Percentiles rank a stretch among this genome's conserved stretches.
phyloP scores from a whole-genome alignment of 2,329 filamentous ascomycete genomes.

The Fusarium lyarnte region DNA sequence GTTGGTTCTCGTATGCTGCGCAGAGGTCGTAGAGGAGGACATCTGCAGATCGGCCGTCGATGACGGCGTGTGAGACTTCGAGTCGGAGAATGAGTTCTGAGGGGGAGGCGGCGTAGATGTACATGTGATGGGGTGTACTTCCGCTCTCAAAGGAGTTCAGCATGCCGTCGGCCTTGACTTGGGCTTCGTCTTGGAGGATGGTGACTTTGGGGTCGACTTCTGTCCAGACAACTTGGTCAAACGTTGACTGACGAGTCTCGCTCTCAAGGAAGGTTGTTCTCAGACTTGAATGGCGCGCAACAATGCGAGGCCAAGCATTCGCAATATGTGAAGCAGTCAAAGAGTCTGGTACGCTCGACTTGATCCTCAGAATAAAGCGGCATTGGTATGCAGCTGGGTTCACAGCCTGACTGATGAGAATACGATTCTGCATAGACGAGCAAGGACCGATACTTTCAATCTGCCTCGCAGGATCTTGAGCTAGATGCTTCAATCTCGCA shows the following conservation, averaged over 20 bases:
- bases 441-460: neutral
- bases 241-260: neutral
- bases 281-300: neutral
- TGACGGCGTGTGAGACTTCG: conserved; percentile 6
- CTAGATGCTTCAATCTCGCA: neutral
- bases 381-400: neutral
- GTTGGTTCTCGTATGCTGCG: neutral
- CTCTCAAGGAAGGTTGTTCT: neutral
- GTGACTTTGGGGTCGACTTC: neutral
- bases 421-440: neutral
- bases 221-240: conserved; percentile 2
- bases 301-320: neutral
- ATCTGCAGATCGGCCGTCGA: conserved; percentile 8
- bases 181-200: neutral
- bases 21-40: conserved; percentile 7
- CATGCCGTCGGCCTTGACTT: neutral
- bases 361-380: neutral
- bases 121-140: neutral
- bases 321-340: neutral
- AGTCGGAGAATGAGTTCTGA: neutral
- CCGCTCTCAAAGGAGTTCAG: neutral
- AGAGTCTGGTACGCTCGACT: neutral
- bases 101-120: neutral
- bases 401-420: neutral
- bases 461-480: neutral